These are phyloP conservation scores for Solanum chmielewskii DNA, from an alignment of 257 asterid genomes.

Conservation along the genomic window DNA sequence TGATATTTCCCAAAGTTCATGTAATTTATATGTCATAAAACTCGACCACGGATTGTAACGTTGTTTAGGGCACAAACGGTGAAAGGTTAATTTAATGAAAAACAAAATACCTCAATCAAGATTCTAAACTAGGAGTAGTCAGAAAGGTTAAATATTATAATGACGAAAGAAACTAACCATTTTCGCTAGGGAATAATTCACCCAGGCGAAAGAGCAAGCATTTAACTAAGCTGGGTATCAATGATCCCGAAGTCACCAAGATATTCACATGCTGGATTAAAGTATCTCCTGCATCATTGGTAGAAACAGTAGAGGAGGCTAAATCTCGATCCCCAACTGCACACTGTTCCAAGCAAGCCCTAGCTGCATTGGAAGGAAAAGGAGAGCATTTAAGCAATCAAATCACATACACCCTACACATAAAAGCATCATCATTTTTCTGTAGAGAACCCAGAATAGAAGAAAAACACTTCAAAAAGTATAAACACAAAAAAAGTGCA, in stretches of 20 bases:
- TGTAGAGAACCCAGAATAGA: background rate
- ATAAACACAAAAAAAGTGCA: background rate
- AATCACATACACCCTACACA: background rate
- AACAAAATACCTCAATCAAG: background rate
- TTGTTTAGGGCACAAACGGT: background rate
- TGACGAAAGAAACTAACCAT: conserved; percentile 42
- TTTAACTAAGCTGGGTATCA: conserved; percentile 88
- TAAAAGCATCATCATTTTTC: background rate
- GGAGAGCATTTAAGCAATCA: background rate
- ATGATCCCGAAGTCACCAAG: conserved; percentile 83
- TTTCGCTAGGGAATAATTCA: conserved; percentile 42
- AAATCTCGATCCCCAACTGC: conserved; percentile 34
- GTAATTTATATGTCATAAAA: background rate
- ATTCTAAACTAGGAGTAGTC: background rate
- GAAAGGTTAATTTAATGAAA: background rate
- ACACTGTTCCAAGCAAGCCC: conserved; percentile 77
- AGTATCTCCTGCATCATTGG: background rate
- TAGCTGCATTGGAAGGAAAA: conserved; percentile 35
- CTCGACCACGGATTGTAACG: background rate
- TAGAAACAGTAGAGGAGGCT: conserved; percentile 13
- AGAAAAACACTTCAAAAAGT: background rate
- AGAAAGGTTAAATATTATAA: background rate
- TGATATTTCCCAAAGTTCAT: background rate
- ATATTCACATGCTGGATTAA: conserved; percentile 53
- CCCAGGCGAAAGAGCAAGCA: conserved; percentile 75